Percentiles rank a stretch among this genome's conserved stretches.
These are phyloP conservation scores for Phytophthora megakarya DNA, from an alignment of 352 stramenopile genomes.

Conservation along the genomic window DNA sequence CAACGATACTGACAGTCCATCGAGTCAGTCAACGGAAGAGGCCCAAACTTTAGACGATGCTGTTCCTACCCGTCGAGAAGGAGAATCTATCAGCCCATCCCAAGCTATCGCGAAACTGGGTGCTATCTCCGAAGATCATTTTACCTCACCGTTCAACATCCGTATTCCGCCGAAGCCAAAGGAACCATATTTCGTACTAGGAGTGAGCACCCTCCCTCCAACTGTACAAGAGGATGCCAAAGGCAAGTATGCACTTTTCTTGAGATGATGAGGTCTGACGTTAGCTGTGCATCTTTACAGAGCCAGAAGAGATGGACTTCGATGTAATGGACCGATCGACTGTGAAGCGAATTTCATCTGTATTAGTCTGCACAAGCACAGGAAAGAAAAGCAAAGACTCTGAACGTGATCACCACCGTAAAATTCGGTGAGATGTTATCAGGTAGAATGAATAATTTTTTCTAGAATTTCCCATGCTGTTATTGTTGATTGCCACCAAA, in stretches of 20 bases:
- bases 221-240: conserved; percentile 43
- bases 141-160: conserved; percentile 82
- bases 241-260: not conserved
- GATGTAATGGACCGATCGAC: conserved; percentile 82
- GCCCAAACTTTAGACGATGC: conserved; percentile 9
- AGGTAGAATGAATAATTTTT: not conserved
- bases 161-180: conserved; percentile 65
- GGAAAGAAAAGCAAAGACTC: conserved; percentile 56
- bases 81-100: not conserved
- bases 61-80: not conserved
- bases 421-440: not conserved
- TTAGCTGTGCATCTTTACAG: conserved; percentile 20
- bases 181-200: conserved; percentile 64
- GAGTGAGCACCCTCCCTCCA: conserved; percentile 34
- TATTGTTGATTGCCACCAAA: conserved; percentile 1
- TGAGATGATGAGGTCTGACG: not conserved
- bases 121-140: conserved; percentile 50
- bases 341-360: conserved; percentile 79
- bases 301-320: conserved; percentile 60
- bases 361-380: conserved; percentile 62
- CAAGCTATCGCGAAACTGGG: conserved; percentile 24
- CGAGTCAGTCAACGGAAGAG: conserved; percentile 17
- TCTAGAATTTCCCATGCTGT: not conserved
- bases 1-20: conserved; percentile 22
- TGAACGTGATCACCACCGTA: not conserved